phyloP scores from a whole-genome alignment of 805 yeast species.

The Kuraishia floccosa region DNA sequence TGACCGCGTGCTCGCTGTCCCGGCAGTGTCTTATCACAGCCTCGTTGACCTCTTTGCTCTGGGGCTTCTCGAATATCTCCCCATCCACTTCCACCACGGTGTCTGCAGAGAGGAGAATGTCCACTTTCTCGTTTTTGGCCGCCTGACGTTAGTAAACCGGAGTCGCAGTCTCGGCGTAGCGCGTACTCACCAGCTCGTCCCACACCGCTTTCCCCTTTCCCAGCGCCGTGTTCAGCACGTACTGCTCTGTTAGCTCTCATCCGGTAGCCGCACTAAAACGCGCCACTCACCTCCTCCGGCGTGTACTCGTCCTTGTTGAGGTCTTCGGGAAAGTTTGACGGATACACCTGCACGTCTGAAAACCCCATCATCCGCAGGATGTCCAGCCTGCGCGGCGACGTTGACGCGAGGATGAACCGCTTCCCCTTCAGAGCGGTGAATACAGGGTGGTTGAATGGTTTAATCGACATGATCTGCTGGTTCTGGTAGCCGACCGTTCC shows the following conservation, averaged over 20 bases:
- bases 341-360: slow-evolving; percentile 28
- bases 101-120: slow-evolving; percentile 56
- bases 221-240: slow-evolving; percentile 61
- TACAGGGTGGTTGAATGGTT: slow-evolving; percentile 19
- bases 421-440: slow-evolving; percentile 11
- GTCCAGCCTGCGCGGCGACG: slow-evolving; percentile 72
- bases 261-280: neutral
- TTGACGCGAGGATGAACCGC: slow-evolving; percentile 61
- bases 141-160: neutral
- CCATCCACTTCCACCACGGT: slow-evolving; percentile 59
- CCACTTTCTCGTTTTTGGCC: slow-evolving; percentile 6
- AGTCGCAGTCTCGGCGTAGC: neutral
- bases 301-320: slow-evolving; percentile 39
- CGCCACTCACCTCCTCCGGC: slow-evolving; percentile 27
- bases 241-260: slow-evolving; percentile 20
- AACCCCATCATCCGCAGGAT: slow-evolving; percentile 56
- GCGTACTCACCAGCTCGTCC: slow-evolving; percentile 18
- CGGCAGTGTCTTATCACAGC: slow-evolving; percentile 34
- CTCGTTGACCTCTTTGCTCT: slow-evolving; percentile 35
- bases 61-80: slow-evolving; percentile 72
- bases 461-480: slow-evolving; percentile 5
- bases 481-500: no score
- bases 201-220: slow-evolving; percentile 60
- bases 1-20: slow-evolving; percentile 29
- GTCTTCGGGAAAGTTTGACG: slow-evolving; percentile 71